Conservation (phyloP, 371 early-diverging fungal species). For the Mucor circinelloides region DNA sequence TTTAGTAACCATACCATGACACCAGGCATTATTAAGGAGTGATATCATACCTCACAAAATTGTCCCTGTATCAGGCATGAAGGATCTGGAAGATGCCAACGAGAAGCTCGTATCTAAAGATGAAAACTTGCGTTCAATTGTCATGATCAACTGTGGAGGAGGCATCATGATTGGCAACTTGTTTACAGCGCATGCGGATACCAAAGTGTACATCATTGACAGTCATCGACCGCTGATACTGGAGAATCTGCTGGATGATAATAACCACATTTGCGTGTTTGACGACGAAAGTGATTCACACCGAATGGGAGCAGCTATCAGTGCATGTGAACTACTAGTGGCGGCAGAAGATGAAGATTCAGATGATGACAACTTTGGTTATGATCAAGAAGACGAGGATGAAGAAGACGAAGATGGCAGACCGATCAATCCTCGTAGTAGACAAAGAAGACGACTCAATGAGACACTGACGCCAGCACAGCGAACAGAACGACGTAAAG, state of each 20-base stretch:
- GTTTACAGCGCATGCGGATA: slow-evolving; percentile 50
- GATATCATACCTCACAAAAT: slow-evolving; percentile 80
- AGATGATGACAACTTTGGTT: slow-evolving; percentile 25
- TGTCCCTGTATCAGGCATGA: slow-evolving; percentile 73
- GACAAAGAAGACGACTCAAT: slow-evolving; percentile 37
- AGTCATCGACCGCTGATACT: slow-evolving; percentile 87
- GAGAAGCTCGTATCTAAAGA: slow-evolving; percentile 44
- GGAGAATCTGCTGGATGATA: slow-evolving; percentile 67
- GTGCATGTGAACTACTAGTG: slow-evolving; percentile 70
- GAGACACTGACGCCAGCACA: slow-evolving; percentile 1
- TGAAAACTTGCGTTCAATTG: slow-evolving; percentile 62
- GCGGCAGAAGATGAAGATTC: slow-evolving; percentile 34
- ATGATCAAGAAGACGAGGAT: slow-evolving; percentile 35
- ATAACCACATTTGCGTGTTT: slow-evolving; percentile 70
- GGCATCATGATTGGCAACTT: slow-evolving; percentile 72
- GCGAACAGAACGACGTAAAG: slow-evolving; percentile 17
- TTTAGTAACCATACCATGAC: not conserved
- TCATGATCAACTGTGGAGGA: slow-evolving; percentile 91
- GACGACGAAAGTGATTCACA: slow-evolving; percentile 79
- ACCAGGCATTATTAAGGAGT: slow-evolving; percentile 64
- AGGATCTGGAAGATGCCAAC: slow-evolving; percentile 66
- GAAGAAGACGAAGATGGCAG: slow-evolving; percentile 28
- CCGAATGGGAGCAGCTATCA: slow-evolving; percentile 57
- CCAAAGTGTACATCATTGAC: slow-evolving; percentile 81
- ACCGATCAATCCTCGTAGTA: slow-evolving; percentile 23